Evolutionary conservation across 2,329 filamentous ascomycete genomes (phyloP).

Genomic region (Epichloe festucae): DNA sequence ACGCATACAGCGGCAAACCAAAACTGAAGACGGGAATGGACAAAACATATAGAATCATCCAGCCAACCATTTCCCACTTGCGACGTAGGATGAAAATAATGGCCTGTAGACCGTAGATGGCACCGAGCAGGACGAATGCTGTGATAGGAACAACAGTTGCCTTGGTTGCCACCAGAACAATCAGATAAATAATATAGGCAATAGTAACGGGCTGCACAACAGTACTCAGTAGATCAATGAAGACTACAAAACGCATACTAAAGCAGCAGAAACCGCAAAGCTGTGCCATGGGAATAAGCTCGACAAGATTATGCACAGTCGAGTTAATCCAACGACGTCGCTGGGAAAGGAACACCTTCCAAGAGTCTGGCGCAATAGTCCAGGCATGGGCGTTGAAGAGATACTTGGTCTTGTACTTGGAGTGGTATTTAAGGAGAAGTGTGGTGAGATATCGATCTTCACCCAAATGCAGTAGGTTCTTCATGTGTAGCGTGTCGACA

Average conservation of each 20-base stretch:
- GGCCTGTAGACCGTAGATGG: conserved; percentile 94
- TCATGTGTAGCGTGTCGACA: conserved; percentile 96
- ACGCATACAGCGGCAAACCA: conserved; percentile 79
- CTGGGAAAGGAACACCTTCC: conserved; percentile 90
- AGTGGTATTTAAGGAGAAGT: conserved; percentile 79
- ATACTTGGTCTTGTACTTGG: conserved; percentile 97
- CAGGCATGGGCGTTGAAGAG: conserved; percentile 84
- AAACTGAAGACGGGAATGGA: conserved; percentile 89
- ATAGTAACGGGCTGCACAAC: conserved; percentile 84
- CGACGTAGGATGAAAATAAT: conserved; percentile 93
- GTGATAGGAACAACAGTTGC: conserved; percentile 61
- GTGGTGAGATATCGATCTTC: conserved; percentile 97
- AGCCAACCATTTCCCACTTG: conserved; percentile 99
- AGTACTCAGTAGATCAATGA: conserved; percentile 84
- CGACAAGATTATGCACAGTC: conserved; percentile 92
- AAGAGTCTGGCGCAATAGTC: conserved; percentile 93
- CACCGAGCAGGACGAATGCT: conserved; percentile 79
- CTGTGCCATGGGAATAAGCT: conserved; percentile 84
- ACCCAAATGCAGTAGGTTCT: conserved; percentile 91
- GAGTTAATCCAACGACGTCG: conserved; percentile 99
- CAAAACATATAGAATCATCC: conserved; percentile 93
- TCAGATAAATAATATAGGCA: conserved; percentile 79
- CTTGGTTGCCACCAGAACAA: conserved; percentile 55
- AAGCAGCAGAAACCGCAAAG: conserved; percentile 99
- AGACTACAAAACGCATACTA: conserved; percentile 97